A percentile compares a stretch with the other conserved stretches of the same genome.
These are phyloP conservation scores for Globisporangium cederbergense DNA, from an alignment of 352 stramenopile genomes.

Conservation along the genomic window DNA sequence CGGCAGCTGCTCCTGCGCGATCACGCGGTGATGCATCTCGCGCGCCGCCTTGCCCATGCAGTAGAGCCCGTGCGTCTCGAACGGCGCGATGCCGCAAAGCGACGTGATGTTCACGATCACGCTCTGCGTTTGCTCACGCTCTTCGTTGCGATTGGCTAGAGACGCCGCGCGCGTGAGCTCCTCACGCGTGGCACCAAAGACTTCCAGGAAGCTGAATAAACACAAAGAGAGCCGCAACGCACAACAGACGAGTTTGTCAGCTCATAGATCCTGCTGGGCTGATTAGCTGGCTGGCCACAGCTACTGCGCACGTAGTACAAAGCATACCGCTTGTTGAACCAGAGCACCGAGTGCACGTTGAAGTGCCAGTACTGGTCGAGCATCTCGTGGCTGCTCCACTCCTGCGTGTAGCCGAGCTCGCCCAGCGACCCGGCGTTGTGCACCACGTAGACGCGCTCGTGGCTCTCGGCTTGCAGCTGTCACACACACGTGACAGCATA, in stretches of 20 bases:
- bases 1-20: conserved; percentile 57
- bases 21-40: conserved; percentile 82
- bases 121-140: conserved; percentile 10
- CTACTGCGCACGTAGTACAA: too few relatives aligned
- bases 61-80: conserved; percentile 77
- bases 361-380: conserved; percentile 66
- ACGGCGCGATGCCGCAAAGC: conserved; percentile 76
- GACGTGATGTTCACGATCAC: conserved; percentile 87
- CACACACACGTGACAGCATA: too few relatives aligned
- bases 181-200: conserved; percentile 47
- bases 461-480: conserved; percentile 29
- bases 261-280: not conserved
- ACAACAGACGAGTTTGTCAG: not conserved
- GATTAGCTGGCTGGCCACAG: not conserved
- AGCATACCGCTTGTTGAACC: conserved; percentile 65
- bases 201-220: conserved; percentile 41
- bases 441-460: conserved; percentile 55
- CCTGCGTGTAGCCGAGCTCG: conserved; percentile 51
- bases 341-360: conserved; percentile 83
- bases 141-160: conserved; percentile 9
- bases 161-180: conserved; percentile 19
- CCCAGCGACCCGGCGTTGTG: conserved; percentile 87
- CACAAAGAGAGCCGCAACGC: not conserved
- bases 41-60: conserved; percentile 82
- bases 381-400: conserved; percentile 39